These are phyloP conservation scores for Apiospora koreana DNA, from an alignment of 2,329 filamentous ascomycete genomes.

Conservation along the genomic window DNA sequence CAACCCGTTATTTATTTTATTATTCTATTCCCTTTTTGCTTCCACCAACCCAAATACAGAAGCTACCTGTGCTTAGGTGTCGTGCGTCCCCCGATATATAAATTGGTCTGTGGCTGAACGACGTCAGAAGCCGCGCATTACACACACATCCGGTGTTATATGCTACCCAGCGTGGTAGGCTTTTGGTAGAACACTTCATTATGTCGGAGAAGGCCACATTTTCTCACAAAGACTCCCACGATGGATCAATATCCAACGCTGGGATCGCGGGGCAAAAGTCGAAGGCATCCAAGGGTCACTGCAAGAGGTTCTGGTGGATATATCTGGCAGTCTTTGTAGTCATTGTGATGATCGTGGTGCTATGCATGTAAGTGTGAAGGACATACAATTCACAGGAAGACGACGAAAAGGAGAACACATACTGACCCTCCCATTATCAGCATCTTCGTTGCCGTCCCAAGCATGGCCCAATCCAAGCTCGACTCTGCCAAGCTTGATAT, in stretches of 20 bases:
- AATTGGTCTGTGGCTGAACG: too few relatives aligned
- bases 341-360: slow-evolving; percentile 55
- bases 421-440: slow-evolving; percentile 33
- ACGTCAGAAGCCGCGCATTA: too few relatives aligned
- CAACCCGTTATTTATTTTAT: too few relatives aligned
- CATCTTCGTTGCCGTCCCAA: slow-evolving; percentile 57
- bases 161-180: background rate
- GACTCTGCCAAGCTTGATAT: slow-evolving; percentile 54
- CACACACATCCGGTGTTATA: background rate
- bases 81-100: too few relatives aligned
- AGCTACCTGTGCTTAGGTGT: too few relatives aligned
- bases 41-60: too few relatives aligned
- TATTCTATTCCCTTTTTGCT: background rate
- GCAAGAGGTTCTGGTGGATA: slow-evolving; percentile 62
- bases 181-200: background rate
- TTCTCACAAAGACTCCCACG: background rate
- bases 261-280: slow-evolving; percentile 34
- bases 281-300: slow-evolving; percentile 46
- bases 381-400: background rate
- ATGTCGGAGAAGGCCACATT: background rate
- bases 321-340: slow-evolving; percentile 53
- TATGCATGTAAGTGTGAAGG: slow-evolving; percentile 56
- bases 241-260: slow-evolving; percentile 12
- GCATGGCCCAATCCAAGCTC: slow-evolving; percentile 57
- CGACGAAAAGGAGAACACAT: background rate